Evolutionary conservation across 148 eudicot genomes (phyloP).

Genomic region (Fagopyrum homotropicum): DNA sequence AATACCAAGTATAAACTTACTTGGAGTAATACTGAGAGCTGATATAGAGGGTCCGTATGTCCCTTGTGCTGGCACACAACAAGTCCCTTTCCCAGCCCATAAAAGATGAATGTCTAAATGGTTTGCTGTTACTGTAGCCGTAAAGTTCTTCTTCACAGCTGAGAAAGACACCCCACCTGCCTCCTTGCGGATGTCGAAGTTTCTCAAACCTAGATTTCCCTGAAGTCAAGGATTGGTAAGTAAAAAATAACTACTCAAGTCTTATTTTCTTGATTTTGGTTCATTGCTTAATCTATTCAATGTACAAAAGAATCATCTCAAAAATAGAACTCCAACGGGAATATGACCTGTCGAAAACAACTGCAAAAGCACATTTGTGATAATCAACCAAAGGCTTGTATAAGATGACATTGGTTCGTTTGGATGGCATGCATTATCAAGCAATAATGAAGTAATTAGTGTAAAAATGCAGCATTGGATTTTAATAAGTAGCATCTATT

Average conservation of each 20-base stretch:
- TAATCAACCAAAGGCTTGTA: not conserved
- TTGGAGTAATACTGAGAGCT: constrained; percentile 70
- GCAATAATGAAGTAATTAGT: too few species aligned
- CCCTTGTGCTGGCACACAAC: constrained; percentile 73
- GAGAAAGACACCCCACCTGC: constrained; percentile 43
- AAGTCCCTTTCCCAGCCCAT: constrained; percentile 98
- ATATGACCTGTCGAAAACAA: too few species aligned
- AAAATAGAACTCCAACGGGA: too few species aligned
- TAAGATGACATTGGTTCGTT: too few species aligned
- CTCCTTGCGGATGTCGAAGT: constrained; percentile 64
- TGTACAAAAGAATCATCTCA: not conserved
- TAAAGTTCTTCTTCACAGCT: constrained; percentile 37
- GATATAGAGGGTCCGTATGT: constrained; percentile 78
- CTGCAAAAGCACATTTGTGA: not conserved
- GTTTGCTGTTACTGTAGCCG: constrained; percentile 46
- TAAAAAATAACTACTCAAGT: too few species aligned
- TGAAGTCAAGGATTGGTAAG: constrained; percentile 15
- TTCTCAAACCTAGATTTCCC: constrained; percentile 49
- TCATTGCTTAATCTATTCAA: not conserved
- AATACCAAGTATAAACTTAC: constrained; percentile 21
- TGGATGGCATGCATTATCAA: too few species aligned
- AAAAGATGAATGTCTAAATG: constrained; percentile 81
- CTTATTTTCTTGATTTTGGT: too few species aligned
- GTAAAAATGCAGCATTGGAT: too few species aligned
- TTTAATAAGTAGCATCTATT: too few species aligned